A percentile compares a stretch with the other conserved stretches of the same genome.
phyloP scores from a whole-genome alignment of 139 green algal species.

The Haematococcus lacustris region DNA sequence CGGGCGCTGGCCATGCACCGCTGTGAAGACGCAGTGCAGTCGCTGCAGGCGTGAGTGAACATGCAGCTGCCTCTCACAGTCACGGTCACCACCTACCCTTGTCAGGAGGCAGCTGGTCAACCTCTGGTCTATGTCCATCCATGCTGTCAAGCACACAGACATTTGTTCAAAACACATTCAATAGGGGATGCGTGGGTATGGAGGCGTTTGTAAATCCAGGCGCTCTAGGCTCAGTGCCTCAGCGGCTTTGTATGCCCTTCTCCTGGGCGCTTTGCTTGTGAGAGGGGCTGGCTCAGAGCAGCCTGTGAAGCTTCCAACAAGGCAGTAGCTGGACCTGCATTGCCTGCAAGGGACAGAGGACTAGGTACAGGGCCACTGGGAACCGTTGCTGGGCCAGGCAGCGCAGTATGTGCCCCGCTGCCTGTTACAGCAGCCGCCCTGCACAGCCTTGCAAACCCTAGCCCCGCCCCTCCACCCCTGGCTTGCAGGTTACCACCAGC shows the following conservation, averaged over 20 bases:
- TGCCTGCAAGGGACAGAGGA: not conserved
- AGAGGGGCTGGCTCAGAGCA: too few species aligned
- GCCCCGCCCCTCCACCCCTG: not conserved
- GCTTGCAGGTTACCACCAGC: conserved; percentile 35
- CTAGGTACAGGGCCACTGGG: not conserved
- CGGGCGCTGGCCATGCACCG: conserved; percentile 64
- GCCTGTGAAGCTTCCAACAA: not conserved
- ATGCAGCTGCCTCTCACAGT: not conserved
- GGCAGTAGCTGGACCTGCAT: not conserved
- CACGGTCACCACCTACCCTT: not conserved
- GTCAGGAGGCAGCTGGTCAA: not conserved
- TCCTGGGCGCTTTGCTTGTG: too few species aligned
- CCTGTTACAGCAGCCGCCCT: not conserved
- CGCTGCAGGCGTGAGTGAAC: conserved; percentile 30
- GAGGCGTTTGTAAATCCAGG: too few species aligned
- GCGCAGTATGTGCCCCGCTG: not conserved
- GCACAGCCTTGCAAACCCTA: not conserved
- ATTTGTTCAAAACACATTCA: not conserved
- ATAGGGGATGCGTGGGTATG: too few species aligned
- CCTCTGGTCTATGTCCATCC: not conserved
- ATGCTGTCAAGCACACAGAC: not conserved
- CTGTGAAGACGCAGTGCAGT: conserved; percentile 63
- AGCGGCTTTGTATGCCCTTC: too few species aligned
- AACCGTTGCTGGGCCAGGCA: not conserved
- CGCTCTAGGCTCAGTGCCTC: too few species aligned